Evolutionary conservation across 2,329 filamentous ascomycete genomes (phyloP).

Genomic region (Nemania abortiva): DNA sequence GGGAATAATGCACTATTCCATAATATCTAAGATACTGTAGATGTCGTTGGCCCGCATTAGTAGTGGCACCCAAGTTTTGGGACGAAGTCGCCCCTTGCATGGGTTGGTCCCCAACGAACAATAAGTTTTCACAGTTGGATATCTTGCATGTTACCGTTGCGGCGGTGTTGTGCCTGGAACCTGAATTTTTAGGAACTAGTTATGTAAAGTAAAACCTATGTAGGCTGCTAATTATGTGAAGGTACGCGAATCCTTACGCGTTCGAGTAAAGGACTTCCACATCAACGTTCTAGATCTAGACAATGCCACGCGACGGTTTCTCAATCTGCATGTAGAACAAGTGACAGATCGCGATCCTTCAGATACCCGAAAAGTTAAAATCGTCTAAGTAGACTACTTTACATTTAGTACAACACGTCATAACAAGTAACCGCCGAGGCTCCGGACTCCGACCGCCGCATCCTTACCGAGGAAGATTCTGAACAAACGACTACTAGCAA

Average conservation of each 20-base stretch:
- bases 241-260: background rate
- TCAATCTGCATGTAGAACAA: background rate
- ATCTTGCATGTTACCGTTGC: background rate
- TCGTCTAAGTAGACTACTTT: too few relatives aligned
- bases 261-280: background rate
- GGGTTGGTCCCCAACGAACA: background rate
- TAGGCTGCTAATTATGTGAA: background rate
- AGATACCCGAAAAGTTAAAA: too few relatives aligned
- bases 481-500: background rate
- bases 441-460: too few relatives aligned
- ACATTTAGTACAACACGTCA: too few relatives aligned
- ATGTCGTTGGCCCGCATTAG: background rate
- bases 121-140: background rate
- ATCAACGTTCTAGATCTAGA: background rate
- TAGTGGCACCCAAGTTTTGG: background rate
- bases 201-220: background rate
- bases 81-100: background rate
- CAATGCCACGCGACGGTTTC: background rate
- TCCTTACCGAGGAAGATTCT: conserved; percentile 1
- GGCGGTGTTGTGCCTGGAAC: background rate
- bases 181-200: background rate
- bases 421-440: too few relatives aligned
- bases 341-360: background rate
- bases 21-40: too few relatives aligned
- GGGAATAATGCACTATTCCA: too few relatives aligned